Conservation (phyloP, 2,329 filamentous ascomycete species). For the Penicillium sp. region DNA sequence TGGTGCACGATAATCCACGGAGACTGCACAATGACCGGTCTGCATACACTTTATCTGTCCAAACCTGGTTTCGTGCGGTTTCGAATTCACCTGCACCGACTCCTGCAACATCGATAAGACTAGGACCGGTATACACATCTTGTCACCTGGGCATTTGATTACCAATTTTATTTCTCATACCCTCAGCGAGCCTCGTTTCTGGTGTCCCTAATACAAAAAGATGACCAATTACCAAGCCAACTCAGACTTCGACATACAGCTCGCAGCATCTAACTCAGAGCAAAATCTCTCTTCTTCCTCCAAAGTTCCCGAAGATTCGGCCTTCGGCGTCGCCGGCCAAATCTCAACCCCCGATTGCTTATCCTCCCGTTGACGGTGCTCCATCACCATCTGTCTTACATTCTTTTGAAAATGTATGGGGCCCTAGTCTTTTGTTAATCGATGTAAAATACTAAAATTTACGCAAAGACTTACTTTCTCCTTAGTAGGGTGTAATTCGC, state of each 20-base stretch:
- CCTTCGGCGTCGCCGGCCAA: slow-evolving; percentile 47
- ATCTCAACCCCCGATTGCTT: slow-evolving; percentile 49
- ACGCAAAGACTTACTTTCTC: slow-evolving; percentile 48
- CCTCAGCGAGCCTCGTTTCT: too few relatives aligned
- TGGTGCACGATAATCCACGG: too few relatives aligned
- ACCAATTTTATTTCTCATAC: too few relatives aligned
- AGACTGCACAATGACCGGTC: too few relatives aligned
- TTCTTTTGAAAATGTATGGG: slow-evolving; percentile 57
- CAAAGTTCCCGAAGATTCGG: slow-evolving; percentile 2
- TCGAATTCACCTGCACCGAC: too few relatives aligned
- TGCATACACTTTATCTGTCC: too few relatives aligned
- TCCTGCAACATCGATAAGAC: too few relatives aligned
- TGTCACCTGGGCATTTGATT: too few relatives aligned
- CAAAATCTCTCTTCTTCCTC: slow-evolving; percentile 21
- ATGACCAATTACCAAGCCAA: slow-evolving; percentile 16
- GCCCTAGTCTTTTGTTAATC: slow-evolving; percentile 12
- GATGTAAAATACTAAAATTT: slow-evolving; percentile 6
- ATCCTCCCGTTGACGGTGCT: slow-evolving; percentile 49
- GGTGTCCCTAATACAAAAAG: too few relatives aligned
- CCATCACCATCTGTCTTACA: slow-evolving; percentile 50
- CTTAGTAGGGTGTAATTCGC: slow-evolving; percentile 62
- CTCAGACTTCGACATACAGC: slow-evolving; percentile 12
- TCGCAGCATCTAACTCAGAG: slow-evolving; percentile 18
- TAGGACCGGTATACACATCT: too few relatives aligned
- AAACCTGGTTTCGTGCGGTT: too few relatives aligned